Conservation (phyloP, 768 basidiomycete genomes). For the Trametopsis cervina region DNA sequence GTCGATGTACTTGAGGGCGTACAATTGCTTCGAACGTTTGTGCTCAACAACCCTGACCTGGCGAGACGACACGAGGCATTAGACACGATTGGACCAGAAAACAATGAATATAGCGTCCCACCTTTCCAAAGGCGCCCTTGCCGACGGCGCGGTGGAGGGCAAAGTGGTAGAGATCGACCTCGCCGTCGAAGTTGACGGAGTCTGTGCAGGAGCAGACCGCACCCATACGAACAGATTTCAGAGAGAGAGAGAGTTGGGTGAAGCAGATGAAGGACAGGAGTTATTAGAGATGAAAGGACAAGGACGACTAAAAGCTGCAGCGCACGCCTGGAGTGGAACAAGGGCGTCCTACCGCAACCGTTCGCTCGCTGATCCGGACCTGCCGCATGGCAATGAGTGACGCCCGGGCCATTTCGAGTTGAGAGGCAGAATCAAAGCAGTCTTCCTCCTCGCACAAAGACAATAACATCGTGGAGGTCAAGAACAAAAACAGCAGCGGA, state of each 20-base stretch:
- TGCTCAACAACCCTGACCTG: constrained; percentile 98
- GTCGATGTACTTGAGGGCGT: constrained; percentile 97
- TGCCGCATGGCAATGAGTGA: too few species aligned
- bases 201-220: constrained; percentile 28
- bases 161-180: constrained; percentile 90
- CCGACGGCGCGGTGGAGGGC: constrained; percentile 93
- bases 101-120: constrained; percentile 26
- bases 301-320: constrained; percentile 20
- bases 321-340: constrained; percentile 2
- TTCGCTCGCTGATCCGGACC: constrained; percentile 1
- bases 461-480: constrained; percentile 20
- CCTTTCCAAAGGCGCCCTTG: constrained; percentile 98
- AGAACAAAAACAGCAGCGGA: neutral
- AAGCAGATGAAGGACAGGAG: constrained; percentile 11
- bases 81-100: neutral
- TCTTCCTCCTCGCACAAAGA: too few species aligned
- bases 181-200: constrained; percentile 50
- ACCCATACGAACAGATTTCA: constrained; percentile 14
- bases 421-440: too few species aligned
- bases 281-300: constrained; percentile 20
- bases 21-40: constrained; percentile 86
- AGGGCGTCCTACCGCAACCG: neutral
- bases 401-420: too few species aligned
- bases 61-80: constrained; percentile 8
- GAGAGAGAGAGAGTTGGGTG: constrained; percentile 12